Evolutionary conservation across 495 filamentous ascomycete genomes (phyloP).

Genomic region (Tuber umbilicatum): DNA sequence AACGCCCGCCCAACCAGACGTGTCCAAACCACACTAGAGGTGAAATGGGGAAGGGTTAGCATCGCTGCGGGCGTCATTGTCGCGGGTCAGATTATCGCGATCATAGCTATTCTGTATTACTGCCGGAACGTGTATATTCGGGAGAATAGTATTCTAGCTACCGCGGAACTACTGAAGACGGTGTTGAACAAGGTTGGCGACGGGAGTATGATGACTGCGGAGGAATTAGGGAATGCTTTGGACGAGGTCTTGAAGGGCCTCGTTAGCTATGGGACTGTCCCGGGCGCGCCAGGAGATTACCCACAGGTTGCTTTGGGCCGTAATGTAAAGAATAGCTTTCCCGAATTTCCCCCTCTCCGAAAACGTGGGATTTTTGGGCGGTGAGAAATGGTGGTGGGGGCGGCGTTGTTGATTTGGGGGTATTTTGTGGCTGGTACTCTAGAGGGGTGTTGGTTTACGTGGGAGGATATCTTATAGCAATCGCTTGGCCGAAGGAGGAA

Average conservation of each 20-base stretch:
- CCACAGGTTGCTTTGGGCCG: neutral
- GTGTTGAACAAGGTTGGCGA: neutral
- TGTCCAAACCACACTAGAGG: neutral
- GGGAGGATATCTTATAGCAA: neutral
- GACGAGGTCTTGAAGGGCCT: neutral
- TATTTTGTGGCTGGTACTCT: neutral
- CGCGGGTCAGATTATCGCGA: neutral
- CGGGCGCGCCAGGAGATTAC: neutral
- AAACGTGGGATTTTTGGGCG: neutral
- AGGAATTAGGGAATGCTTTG: neutral
- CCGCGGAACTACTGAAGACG: neutral
- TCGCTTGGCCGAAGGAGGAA: neutral
- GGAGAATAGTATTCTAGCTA: neutral
- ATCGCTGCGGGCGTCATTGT: neutral
- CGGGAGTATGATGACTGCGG: neutral
- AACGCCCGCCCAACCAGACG: neutral
- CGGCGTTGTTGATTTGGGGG: neutral
- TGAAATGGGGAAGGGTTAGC: neutral
- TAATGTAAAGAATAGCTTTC: neutral
- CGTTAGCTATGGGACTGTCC: neutral
- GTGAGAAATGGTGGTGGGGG: neutral
- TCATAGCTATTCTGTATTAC: neutral
- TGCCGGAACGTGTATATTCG: neutral
- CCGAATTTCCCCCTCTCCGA: neutral
- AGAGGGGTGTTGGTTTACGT: neutral